Evolutionary conservation across 2,329 filamentous ascomycete species (phyloP), one percentile per base, ranked within the genome.

Genomic region (Pseudogymnoascus destructans): DNA sequence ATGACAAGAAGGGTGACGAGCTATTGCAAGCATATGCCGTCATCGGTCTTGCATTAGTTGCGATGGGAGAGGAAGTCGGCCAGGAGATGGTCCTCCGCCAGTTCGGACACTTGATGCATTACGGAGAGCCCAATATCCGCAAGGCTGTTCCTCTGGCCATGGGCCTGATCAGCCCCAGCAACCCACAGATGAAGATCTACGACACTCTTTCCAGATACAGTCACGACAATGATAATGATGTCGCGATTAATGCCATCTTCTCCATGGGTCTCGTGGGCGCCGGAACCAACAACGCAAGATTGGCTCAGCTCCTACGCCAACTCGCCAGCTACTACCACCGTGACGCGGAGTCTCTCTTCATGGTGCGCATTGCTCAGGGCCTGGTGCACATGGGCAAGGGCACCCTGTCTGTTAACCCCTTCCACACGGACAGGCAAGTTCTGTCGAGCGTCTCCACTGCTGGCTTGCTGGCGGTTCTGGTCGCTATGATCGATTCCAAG

Each of bases 121-220:
- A 98, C 68, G 93, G 95, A 63, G 92, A 96, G 72, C 80, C 91
- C 69, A 97, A 98, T 70, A 98, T 98, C 66, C 87, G 93, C 62
- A 93, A 93, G 69, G 92, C 91, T 17, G 93, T 98, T 27, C 93
- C 93, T 33, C 79, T 98, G 58, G 93, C 93, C 23, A 95, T 98
- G 89, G 95, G 91, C 67, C 80, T 98, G 58, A 86, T 98, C 69
- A 95, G 89, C 73, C 89, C 95, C 10, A 96, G 90, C 75, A 98
- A 98, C 75, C 93, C 93, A 9, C 95, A 98, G 72, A 98, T 98
- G 92, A 98, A 97, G 79, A 88, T 98, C 54, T 98, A 98, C 75
- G 93, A 98, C 72, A 98, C 93, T 0, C 78, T 98, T 9, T 98
- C 93, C 57, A 81, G 93, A 69, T 98, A 98, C 79, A 95, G 87